Base-by-base conservation (phyloP, 306 rosid species). In the Gynostemma pentaphyllum region DNA sequence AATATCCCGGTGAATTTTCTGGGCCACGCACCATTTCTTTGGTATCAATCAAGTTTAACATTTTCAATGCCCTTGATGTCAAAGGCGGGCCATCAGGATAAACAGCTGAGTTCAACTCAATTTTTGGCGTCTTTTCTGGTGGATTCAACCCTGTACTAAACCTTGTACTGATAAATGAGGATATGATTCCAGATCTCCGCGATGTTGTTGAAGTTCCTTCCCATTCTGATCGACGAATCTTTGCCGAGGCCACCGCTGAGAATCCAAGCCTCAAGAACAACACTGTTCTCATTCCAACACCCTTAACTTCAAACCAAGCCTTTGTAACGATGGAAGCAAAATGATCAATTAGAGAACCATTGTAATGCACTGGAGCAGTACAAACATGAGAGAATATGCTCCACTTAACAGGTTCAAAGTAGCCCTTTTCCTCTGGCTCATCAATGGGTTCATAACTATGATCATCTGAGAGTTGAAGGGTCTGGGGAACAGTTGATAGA, bases 11-110 rank as follows among this genome's bases (percentile, higher is more conserved):
- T 29, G 68, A 54, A 60, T 85, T 83, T 77, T 82, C 89, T 0
- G 98, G 98, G 40, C 96, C 98, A 22, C 92, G 78, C 46, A 77
- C 80, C 85, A 56, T 85, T 78, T 91, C 98, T 50, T 75, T 72
- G 10, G 89, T 85, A 74, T 85, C 83, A 8, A 91, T 81, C 68
- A 87, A 63, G 32, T 57, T 85, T 14, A 83, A 66, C 95, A 88
- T 79, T 76, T 81, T 91, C 12, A 77, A 82, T 9, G 86, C 74
- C 72, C 70, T 87, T 26, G 77, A 34, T 3, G 95, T 95, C 48
- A 78, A 69, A 69, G 96, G 95, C 0, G 95, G 98, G 3, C 98
- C 86, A 12, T 28, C 82, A 0, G 86, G 85, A 73, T 80, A 91
- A 19, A 85, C 69, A 14, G 98, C 95, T 2, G 96, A 91, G 72